Percentiles rank a stretch among this genome's conserved stretches.
phyloP scores from a whole-genome alignment of 139 green algal genomes.

The Ostreobium quekettii region DNA sequence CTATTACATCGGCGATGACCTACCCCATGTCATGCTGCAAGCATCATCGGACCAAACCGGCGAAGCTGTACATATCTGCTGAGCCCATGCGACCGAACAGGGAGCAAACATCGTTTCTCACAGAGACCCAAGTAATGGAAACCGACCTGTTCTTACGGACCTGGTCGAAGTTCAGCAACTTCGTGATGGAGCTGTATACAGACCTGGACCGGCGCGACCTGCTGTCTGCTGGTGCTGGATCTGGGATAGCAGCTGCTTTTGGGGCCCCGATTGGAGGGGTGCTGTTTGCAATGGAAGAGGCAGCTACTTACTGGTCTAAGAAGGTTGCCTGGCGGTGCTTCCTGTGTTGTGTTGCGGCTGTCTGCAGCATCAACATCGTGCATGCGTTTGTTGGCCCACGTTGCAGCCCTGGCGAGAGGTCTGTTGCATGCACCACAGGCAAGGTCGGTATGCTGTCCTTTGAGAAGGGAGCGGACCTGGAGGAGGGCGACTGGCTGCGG shows the following conservation, averaged over 20 bases:
- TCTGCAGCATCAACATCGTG: constrained; percentile 34
- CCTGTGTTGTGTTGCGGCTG: constrained; percentile 70
- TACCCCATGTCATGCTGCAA: too few species aligned
- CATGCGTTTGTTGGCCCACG: too few species aligned
- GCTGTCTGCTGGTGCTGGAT: constrained; percentile 61
- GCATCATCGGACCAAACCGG: too few species aligned
- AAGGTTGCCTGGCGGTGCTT: constrained; percentile 68
- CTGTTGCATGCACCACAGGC: too few species aligned
- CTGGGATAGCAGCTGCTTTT: constrained; percentile 74
- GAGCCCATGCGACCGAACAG: too few species aligned
- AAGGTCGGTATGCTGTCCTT: constrained; percentile 57
- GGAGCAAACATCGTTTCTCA: constrained; percentile 54
- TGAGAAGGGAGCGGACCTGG: too few species aligned
- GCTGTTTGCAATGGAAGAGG: constrained; percentile 81
- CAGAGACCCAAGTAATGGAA: background rate
- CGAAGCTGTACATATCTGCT: too few species aligned
- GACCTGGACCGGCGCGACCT: constrained; percentile 64
- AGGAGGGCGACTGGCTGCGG: constrained; percentile 52
- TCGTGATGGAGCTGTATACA: too few species aligned
- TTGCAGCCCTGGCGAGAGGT: too few species aligned
- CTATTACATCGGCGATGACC: too few species aligned
- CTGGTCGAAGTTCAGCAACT: constrained; percentile 36
- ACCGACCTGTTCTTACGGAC: background rate
- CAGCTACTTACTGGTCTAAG: constrained; percentile 56
- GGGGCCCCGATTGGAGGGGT: constrained; percentile 70